phyloP scores from a whole-genome alignment of 306 rosid species.

The Prunus padus region DNA sequence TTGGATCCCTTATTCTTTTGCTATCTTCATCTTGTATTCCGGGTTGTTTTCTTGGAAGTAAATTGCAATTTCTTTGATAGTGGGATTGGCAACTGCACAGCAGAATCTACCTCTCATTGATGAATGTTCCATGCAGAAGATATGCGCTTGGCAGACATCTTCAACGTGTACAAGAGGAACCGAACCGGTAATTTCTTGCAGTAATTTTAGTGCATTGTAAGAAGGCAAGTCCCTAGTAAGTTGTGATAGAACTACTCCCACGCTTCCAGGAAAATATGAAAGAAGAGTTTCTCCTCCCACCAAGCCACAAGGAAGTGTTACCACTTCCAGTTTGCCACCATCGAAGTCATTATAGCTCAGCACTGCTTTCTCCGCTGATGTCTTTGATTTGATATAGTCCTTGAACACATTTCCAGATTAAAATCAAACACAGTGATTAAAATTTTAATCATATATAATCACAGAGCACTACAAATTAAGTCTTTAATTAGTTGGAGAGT shows the following conservation, averaged over 20 bases:
- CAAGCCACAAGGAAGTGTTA: slow-evolving; percentile 38
- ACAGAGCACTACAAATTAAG: no score
- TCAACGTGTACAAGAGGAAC: slow-evolving; percentile 40
- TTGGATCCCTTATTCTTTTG: slow-evolving; percentile 15
- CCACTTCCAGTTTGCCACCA: slow-evolving; percentile 41
- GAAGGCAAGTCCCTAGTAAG: slow-evolving; percentile 10
- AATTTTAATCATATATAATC: no score
- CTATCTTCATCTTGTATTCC: not conserved
- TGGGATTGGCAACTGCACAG: slow-evolving; percentile 24
- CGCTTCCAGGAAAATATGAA: not conserved
- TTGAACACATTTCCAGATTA: not conserved
- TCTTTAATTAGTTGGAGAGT: no score
- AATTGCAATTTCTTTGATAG: slow-evolving; percentile 19
- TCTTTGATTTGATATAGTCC: slow-evolving; percentile 42
- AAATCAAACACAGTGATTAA: not conserved
- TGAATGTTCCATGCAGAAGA: slow-evolving; percentile 40
- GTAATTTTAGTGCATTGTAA: slow-evolving; percentile 6
- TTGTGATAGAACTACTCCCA: slow-evolving; percentile 22
- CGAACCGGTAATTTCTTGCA: slow-evolving; percentile 36
- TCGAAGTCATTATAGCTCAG: slow-evolving; percentile 22
- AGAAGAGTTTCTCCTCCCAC: slow-evolving; percentile 54
- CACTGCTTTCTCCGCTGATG: slow-evolving; percentile 38
- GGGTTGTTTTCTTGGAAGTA: slow-evolving; percentile 19
- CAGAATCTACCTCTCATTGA: slow-evolving; percentile 46
- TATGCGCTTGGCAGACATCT: slow-evolving; percentile 51